Conservation (phyloP, 805 yeast species). For the Nakazawaea peltata region DNA sequence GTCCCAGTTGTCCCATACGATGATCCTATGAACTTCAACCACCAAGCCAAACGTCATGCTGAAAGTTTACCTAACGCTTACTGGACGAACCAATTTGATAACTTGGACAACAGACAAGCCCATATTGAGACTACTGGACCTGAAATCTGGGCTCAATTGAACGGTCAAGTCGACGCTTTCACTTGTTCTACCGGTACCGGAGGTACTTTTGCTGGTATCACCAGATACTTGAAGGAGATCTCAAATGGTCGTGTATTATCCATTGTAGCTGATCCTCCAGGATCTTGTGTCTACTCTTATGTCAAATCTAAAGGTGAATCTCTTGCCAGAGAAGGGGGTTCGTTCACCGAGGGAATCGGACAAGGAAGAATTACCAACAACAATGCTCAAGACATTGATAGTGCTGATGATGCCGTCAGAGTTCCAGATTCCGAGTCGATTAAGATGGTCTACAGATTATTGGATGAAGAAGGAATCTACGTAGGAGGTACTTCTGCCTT, state of each 20-base stretch:
- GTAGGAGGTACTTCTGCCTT: constrained; percentile 88
- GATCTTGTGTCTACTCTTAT: constrained; percentile 76
- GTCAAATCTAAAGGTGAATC: constrained; percentile 63
- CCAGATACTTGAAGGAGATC: constrained; percentile 67
- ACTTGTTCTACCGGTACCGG: constrained; percentile 93
- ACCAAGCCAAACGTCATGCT: constrained; percentile 81
- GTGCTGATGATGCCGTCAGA: constrained; percentile 73
- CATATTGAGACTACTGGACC: constrained; percentile 91
- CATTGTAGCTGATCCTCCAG: constrained; percentile 89
- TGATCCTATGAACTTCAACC: constrained; percentile 81
- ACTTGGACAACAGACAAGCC: constrained; percentile 79
- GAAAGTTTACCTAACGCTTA: constrained; percentile 69
- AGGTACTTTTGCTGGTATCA: constrained; percentile 83
- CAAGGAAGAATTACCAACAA: constrained; percentile 90
- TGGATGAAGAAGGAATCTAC: constrained; percentile 86
- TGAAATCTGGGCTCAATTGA: constrained; percentile 80
- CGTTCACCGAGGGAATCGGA: constrained; percentile 95
- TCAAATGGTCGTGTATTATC: constrained; percentile 55
- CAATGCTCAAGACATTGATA: constrained; percentile 59
- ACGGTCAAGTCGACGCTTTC: constrained; percentile 75
- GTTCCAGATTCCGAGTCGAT: constrained; percentile 78
- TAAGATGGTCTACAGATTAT: constrained; percentile 71
- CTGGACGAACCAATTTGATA: constrained; percentile 92
- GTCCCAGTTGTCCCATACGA: constrained; percentile 83
- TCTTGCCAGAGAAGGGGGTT: constrained; percentile 67